Conservation (phyloP, 202 grass and related monocot genomes). For the Setaria viridis region DNA sequence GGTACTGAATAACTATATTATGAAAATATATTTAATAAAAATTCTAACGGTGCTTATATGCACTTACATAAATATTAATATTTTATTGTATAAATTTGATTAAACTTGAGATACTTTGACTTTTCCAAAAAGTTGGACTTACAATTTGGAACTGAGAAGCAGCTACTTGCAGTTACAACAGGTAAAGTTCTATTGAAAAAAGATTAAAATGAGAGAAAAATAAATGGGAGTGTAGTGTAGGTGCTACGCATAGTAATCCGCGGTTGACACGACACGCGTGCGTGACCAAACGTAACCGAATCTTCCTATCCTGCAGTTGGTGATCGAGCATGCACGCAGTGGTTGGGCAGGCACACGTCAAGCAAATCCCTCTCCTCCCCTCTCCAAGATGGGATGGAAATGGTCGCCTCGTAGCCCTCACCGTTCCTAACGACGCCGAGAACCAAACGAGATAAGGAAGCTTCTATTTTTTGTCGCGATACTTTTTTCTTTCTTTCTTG, state of each 20-base stretch:
- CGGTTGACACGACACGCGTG: background rate
- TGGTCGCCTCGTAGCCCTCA: background rate
- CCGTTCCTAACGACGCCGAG: background rate
- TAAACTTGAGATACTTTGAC: too few relatives aligned
- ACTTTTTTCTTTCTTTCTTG: background rate
- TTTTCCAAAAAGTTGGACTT: too few relatives aligned
- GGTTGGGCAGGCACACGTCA: conserved; percentile 31
- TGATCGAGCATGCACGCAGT: conserved; percentile 30
- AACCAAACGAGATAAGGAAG: background rate
- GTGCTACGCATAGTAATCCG: background rate
- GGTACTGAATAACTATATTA: too few relatives aligned
- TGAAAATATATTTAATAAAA: too few relatives aligned
- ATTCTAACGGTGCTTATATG: too few relatives aligned
- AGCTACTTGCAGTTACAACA: too few relatives aligned
- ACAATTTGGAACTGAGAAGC: too few relatives aligned
- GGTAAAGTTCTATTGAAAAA: too few relatives aligned
- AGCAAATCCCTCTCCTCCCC: background rate
- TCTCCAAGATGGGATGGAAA: background rate
- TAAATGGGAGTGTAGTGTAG: background rate
- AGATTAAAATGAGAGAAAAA: background rate
- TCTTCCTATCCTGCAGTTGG: background rate
- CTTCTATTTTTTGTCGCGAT: background rate
- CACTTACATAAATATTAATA: too few relatives aligned
- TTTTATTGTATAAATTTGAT: too few relatives aligned
- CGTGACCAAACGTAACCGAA: background rate